These are phyloP conservation scores for Calendula officinalis DNA, from an alignment of 129 eudicot genomes.

Conservation along the genomic window DNA sequence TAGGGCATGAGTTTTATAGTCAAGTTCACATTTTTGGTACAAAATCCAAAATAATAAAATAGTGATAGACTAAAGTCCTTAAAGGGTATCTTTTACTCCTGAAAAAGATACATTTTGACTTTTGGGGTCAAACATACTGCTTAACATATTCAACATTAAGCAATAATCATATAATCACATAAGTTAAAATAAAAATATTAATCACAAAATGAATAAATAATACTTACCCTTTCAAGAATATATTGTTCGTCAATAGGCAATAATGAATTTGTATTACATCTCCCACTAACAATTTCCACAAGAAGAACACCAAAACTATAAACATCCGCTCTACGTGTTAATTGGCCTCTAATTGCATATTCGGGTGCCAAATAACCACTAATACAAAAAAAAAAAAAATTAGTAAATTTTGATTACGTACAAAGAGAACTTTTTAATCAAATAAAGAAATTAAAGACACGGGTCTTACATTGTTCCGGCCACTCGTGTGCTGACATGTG, in stretches of 20 bases:
- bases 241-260: conserved; percentile 73
- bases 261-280: conserved; percentile 72
- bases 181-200: background rate
- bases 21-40: no score
- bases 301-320: conserved; percentile 97
- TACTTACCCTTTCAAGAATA: conserved; percentile 91
- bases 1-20: background rate
- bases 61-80: background rate
- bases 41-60: background rate
- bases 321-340: conserved; percentile 87
- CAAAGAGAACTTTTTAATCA: background rate
- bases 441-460: background rate
- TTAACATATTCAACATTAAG: background rate
- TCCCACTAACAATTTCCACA: conserved; percentile 81
- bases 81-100: background rate
- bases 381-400: conserved; percentile 21
- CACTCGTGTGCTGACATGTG: conserved; percentile 84
- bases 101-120: background rate
- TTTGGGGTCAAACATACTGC: conserved; percentile 10
- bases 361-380: conserved; percentile 99
- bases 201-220: background rate
- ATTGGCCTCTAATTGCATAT: conserved; percentile 85
- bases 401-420: background rate
- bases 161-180: background rate
- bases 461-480: conserved; percentile 77